Conservation (phyloP, 768 basidiomycete genomes). For the Leccinum obscurum region DNA sequence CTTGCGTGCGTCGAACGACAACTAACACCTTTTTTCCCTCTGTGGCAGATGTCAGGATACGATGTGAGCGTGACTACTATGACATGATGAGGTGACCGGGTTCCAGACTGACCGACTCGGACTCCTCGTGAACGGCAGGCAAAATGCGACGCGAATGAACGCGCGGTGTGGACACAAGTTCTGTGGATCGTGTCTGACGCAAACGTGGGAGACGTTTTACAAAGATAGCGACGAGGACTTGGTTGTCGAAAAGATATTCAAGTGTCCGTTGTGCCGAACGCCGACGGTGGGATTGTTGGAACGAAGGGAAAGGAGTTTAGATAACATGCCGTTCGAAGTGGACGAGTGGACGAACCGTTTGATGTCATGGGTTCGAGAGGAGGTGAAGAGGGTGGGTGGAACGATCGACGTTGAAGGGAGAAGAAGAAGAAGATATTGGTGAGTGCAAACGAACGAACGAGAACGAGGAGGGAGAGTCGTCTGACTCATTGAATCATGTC, state of each 20-base stretch:
- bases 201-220: not conserved
- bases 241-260: not conserved
- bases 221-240: not conserved
- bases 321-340: not conserved
- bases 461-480: no score
- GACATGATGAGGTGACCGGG: no score
- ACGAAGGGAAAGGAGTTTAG: not conserved
- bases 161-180: not conserved
- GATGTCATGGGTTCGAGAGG: not conserved
- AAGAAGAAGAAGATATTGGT: not conserved
- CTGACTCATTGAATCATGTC: no score
- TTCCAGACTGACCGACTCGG: not conserved
- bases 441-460: not conserved
- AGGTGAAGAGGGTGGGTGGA: not conserved
- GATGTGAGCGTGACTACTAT: not conserved
- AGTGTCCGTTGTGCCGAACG: not conserved
- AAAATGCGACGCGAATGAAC: not conserved
- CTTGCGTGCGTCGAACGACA: no score
- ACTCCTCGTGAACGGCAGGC: not conserved
- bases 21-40: no score
- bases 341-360: not conserved
- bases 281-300: not conserved
- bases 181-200: not conserved
- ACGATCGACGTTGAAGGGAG: not conserved
- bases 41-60: not conserved